phyloP scores from a whole-genome alignment of 108 stramenopile species.

The Cylindrotheca closterium region DNA sequence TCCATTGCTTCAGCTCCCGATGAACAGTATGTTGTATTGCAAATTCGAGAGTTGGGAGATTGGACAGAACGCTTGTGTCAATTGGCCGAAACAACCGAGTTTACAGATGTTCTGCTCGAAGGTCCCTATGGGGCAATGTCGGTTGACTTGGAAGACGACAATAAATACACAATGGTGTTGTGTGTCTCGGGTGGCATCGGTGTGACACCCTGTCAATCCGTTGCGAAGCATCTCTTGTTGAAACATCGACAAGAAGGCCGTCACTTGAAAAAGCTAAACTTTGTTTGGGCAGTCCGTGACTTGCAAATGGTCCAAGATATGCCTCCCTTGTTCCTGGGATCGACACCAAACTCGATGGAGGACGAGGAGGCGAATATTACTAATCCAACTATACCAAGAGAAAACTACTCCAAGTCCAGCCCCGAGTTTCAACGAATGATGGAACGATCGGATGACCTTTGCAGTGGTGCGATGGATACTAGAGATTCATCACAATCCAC shows the following conservation, averaged over 20 bases:
- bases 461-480: too few species aligned
- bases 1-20: slow-evolving; percentile 27
- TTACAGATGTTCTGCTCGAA: slow-evolving; percentile 31
- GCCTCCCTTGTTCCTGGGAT: neutral
- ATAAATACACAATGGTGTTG: slow-evolving; percentile 40
- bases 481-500: too few species aligned
- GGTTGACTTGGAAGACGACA: slow-evolving; percentile 33
- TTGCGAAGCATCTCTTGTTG: slow-evolving; percentile 14
- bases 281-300: slow-evolving; percentile 40
- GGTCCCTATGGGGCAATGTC: slow-evolving; percentile 46
- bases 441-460: too few species aligned
- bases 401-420: neutral
- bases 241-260: slow-evolving; percentile 18
- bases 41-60: slow-evolving; percentile 36
- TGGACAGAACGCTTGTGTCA: slow-evolving; percentile 42
- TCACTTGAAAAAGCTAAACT: slow-evolving; percentile 33
- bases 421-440: neutral
- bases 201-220: slow-evolving; percentile 18
- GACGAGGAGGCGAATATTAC: neutral
- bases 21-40: slow-evolving; percentile 34
- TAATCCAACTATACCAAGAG: too few species aligned
- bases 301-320: slow-evolving; percentile 7
- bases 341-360: neutral
- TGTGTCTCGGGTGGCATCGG: slow-evolving; percentile 57
- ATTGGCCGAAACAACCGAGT: slow-evolving; percentile 23